A percentile compares a stretch with the other conserved stretches of the same genome.
Conservation (phyloP, 1,284 basidiomycete genomes). For the Albatrellus sp. region DNA sequence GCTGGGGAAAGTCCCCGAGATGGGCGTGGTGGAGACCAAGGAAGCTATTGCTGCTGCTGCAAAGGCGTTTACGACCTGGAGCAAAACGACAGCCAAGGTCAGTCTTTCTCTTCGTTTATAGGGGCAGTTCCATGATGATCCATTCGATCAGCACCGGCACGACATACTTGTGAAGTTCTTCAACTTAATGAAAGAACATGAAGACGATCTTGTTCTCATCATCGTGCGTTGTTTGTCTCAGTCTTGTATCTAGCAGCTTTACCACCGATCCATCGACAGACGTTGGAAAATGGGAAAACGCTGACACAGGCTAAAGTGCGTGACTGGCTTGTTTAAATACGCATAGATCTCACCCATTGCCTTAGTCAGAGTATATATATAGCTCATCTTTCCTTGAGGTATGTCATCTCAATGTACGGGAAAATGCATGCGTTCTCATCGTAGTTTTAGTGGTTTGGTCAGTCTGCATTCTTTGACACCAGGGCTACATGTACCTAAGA, state of each 20-base stretch:
- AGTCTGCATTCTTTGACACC: slow-evolving; percentile 13
- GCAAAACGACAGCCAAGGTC: slow-evolving; percentile 71
- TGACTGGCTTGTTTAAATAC: background rate
- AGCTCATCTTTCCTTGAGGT: slow-evolving; percentile 81
- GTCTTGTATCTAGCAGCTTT: background rate
- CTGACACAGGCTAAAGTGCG: slow-evolving; percentile 66
- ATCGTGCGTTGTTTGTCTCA: slow-evolving; percentile 40
- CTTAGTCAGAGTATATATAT: slow-evolving; percentile 67
- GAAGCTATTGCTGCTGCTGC: slow-evolving; percentile 70
- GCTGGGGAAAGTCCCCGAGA: slow-evolving; percentile 77
- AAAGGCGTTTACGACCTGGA: slow-evolving; percentile 72
- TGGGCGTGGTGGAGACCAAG: slow-evolving; percentile 73
- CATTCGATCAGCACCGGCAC: slow-evolving; percentile 47
- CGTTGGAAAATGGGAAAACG: slow-evolving; percentile 88
- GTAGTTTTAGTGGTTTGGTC: slow-evolving; percentile 60
- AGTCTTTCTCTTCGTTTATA: background rate
- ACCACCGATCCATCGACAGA: slow-evolving; percentile 30
- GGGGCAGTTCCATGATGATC: slow-evolving; percentile 1
- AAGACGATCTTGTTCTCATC: slow-evolving; percentile 72
- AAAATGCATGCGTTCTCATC: slow-evolving; percentile 1
- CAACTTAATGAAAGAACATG: slow-evolving; percentile 62
- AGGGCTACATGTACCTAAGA: background rate
- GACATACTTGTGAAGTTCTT: slow-evolving; percentile 70
- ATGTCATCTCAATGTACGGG: slow-evolving; percentile 13
- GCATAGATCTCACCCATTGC: background rate